Evolutionary conservation across 495 filamentous ascomycete species (phyloP).

Genomic region (Xylaria castorea): DNA sequence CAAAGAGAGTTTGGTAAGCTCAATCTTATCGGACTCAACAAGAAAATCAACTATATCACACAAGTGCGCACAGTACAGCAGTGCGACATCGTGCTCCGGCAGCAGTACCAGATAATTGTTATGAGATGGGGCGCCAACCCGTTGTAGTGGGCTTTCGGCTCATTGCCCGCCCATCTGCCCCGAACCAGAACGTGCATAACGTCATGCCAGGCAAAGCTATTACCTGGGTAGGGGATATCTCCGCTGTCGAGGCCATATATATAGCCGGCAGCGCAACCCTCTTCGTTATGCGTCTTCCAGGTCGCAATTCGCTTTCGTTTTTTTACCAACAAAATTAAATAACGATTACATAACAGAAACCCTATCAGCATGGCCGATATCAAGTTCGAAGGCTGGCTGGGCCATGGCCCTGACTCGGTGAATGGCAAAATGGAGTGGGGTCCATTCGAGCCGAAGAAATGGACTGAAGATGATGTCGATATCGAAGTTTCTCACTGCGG

Average conservation of each 20-base stretch:
- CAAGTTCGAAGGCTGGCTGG: slow-evolving; percentile 84
- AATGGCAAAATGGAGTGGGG: slow-evolving; percentile 76
- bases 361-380: slow-evolving; percentile 34
- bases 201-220: slow-evolving; percentile 8
- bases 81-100: background rate
- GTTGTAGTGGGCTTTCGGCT: background rate
- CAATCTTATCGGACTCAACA: slow-evolving; percentile 1
- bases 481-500: slow-evolving; percentile 83
- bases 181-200: slow-evolving; percentile 4
- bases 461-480: slow-evolving; percentile 78
- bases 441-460: slow-evolving; percentile 78
- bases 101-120: background rate
- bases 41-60: background rate
- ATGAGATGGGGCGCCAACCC: background rate
- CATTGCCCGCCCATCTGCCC: background rate
- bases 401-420: slow-evolving; percentile 61
- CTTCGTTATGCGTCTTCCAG: background rate
- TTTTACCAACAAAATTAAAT: background rate
- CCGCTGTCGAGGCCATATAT: slow-evolving; percentile 11
- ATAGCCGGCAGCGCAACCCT: background rate
- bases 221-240: background rate
- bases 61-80: background rate
- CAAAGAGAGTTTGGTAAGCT: slow-evolving; percentile 6
- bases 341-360: background rate
- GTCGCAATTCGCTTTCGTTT: background rate